A percentile compares a stretch with the other conserved stretches of the same genome.
Evolutionary conservation across 139 green algal species (phyloP).

Genomic region (Volvox africanus): DNA sequence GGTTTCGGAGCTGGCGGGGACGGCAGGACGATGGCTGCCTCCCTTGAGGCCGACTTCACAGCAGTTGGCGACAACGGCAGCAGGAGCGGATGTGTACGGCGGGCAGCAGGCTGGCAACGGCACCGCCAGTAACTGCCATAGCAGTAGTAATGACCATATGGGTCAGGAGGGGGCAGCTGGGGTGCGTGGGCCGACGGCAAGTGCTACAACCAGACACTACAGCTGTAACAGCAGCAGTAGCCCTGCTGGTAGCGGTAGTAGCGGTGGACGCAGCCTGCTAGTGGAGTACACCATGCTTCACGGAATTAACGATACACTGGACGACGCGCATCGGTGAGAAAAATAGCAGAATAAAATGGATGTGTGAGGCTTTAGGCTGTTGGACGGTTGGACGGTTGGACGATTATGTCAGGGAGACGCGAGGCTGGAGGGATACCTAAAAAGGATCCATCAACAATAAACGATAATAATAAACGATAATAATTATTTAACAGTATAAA

Average conservation of each 20-base stretch:
- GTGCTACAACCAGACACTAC: neutral
- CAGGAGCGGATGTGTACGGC: neutral
- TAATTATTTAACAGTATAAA: no score
- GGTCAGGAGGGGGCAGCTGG: neutral
- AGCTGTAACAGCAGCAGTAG: neutral
- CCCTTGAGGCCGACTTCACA: neutral
- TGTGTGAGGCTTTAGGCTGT: no score
- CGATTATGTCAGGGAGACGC: no score
- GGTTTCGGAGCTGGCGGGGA: neutral
- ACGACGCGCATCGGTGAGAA: constrained; percentile 74
- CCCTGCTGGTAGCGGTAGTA: neutral
- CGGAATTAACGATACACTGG: constrained; percentile 87
- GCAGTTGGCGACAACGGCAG: no score
- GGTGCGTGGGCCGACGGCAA: neutral
- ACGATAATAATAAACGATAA: no score
- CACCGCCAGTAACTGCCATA: neutral
- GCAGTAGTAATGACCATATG: neutral
- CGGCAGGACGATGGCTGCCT: constrained; percentile 11
- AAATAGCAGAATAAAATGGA: no score
- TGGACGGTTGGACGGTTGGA: no score
- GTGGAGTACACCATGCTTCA: constrained; percentile 95
- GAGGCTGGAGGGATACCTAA: no score
- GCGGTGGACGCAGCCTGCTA: constrained; percentile 66
- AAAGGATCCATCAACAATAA: no score
- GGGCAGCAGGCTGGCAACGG: neutral